Conservation (phyloP, 768 basidiomycete genomes). For the Russula dissimulans region DNA sequence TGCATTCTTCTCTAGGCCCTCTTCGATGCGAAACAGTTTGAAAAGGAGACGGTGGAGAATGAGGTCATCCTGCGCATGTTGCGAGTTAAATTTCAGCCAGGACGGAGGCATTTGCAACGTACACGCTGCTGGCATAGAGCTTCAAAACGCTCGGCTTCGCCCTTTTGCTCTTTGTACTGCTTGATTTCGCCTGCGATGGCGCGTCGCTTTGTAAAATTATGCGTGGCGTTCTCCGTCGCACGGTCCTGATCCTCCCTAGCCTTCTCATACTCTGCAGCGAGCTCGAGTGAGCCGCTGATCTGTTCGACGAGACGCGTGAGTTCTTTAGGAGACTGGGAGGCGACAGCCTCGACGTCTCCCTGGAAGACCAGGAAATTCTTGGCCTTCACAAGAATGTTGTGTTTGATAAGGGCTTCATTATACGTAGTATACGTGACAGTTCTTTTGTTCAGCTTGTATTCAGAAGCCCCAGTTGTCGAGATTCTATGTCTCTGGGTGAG, state of each 20-base stretch:
- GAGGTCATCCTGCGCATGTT: conserved; percentile 54
- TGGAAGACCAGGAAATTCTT: conserved; percentile 99
- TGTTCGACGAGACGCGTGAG: conserved; percentile 89
- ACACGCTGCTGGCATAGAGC: conserved; percentile 66
- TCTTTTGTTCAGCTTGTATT: conserved; percentile 79
- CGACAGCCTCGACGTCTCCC: conserved; percentile 97
- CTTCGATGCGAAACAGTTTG: conserved; percentile 84
- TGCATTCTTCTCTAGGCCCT: conserved; percentile 66
- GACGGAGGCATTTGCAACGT: conserved; percentile 22
- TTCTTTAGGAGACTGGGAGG: conserved; percentile 87
- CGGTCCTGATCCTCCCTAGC: conserved; percentile 81
- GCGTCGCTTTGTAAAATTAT: conserved; percentile 89
- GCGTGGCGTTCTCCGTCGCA: conserved; percentile 89
- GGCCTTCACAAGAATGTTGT: conserved; percentile 96
- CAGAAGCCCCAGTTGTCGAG: conserved; percentile 76
- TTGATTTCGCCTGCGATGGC: conserved; percentile 93
- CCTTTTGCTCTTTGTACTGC: conserved; percentile 95
- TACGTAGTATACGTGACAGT: conserved; percentile 82
- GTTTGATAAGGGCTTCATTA: conserved; percentile 75
- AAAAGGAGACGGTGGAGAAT: conserved; percentile 77
- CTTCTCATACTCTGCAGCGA: conserved; percentile 79
- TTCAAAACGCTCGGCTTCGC: conserved; percentile 85
- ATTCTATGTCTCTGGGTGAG: conserved; percentile 44
- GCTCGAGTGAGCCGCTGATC: conserved; percentile 89
- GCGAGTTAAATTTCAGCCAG: background rate